phyloP scores from a whole-genome alignment of 1,284 basidiomycete species.

The Apiotrichum gracile region DNA sequence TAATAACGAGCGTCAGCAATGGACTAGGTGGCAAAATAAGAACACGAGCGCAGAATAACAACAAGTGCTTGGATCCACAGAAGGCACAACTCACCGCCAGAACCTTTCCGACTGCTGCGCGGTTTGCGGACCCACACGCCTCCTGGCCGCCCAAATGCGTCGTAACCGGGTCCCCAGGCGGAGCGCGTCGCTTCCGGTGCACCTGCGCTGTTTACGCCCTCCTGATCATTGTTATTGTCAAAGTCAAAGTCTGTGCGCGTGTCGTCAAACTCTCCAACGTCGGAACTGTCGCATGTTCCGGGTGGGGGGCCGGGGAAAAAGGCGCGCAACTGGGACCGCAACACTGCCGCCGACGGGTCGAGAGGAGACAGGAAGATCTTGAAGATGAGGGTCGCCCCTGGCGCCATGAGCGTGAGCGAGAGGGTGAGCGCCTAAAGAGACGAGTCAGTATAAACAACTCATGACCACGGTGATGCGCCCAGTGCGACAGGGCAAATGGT shows the following conservation, averaged over 20 bases:
- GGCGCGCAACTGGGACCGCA: slow-evolving; percentile 48
- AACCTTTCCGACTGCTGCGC: slow-evolving; percentile 45
- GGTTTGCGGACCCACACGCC: slow-evolving; percentile 49
- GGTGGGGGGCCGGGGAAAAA: slow-evolving; percentile 48
- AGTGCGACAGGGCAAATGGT: background rate
- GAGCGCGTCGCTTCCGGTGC: background rate
- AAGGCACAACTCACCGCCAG: slow-evolving; percentile 40
- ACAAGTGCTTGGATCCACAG: background rate
- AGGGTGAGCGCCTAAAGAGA: slow-evolving; percentile 51
- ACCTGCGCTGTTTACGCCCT: background rate
- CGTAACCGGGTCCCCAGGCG: slow-evolving; percentile 19
- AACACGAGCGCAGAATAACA: background rate
- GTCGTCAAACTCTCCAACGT: slow-evolving; percentile 21
- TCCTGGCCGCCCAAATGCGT: slow-evolving; percentile 35
- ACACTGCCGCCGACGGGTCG: slow-evolving; percentile 47
- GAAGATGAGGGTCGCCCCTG: slow-evolving; percentile 53
- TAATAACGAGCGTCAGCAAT: no score
- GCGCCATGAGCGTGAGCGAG: slow-evolving; percentile 52
- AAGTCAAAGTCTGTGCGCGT: slow-evolving; percentile 16
- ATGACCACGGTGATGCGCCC: background rate
- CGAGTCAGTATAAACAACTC: background rate
- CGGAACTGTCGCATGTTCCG: slow-evolving; percentile 5
- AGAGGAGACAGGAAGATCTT: slow-evolving; percentile 54
- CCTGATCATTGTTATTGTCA: slow-evolving; percentile 16
- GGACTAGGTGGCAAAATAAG: background rate